Conservation (phyloP, 441 rosid genomes). For the Populus hybrid region DNA sequence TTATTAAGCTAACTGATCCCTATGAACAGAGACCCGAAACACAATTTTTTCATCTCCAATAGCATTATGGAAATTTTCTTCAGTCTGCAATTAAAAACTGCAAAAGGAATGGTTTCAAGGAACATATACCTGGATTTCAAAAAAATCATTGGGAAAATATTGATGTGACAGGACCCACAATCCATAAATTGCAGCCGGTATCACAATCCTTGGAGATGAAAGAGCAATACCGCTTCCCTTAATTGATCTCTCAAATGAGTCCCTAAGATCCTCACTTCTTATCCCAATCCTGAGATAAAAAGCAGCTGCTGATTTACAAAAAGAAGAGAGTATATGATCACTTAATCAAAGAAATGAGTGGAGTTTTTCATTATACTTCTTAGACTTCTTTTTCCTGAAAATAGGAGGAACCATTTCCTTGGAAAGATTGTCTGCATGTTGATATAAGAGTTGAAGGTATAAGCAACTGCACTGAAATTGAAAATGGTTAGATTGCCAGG, state of each 20-base stretch:
- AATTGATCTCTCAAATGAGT: slow-evolving; percentile 54
- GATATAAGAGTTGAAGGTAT: slow-evolving; percentile 84
- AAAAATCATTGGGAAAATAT: slow-evolving; percentile 49
- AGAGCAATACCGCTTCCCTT: slow-evolving; percentile 75
- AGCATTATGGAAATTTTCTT: background rate
- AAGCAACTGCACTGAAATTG: slow-evolving; percentile 71
- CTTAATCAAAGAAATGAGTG: slow-evolving; percentile 2
- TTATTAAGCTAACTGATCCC: background rate
- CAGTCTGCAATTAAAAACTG: background rate
- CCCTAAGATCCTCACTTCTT: slow-evolving; percentile 72
- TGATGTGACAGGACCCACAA: slow-evolving; percentile 73
- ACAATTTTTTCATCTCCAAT: background rate
- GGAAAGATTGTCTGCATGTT: slow-evolving; percentile 63
- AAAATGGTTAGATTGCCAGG: slow-evolving; percentile 28
- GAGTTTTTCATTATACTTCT: slow-evolving; percentile 44
- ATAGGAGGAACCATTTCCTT: slow-evolving; percentile 69
- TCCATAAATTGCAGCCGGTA: slow-evolving; percentile 77
- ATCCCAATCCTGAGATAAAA: slow-evolving; percentile 62
- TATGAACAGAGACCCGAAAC: background rate
- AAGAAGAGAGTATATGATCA: background rate
- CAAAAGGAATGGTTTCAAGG: background rate
- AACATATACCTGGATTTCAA: slow-evolving; percentile 74
- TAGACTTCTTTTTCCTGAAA: slow-evolving; percentile 63
- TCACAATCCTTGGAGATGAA: slow-evolving; percentile 87
- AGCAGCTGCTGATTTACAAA: slow-evolving; percentile 8